phyloP scores from a whole-genome alignment of 257 asterid species.

The Ligustrum vulgare region DNA sequence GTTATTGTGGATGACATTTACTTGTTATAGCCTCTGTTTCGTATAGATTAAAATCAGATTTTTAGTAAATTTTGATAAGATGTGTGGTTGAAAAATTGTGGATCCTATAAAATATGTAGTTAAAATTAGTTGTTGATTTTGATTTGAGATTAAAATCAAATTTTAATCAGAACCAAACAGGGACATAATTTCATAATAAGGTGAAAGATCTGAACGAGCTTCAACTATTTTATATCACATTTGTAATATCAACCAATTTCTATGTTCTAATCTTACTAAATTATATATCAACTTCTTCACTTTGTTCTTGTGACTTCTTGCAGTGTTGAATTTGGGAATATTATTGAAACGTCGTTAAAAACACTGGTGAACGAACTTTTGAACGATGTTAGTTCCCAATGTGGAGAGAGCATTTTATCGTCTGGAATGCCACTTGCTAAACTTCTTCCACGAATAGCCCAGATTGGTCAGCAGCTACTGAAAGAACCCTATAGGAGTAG shows the following conservation, averaged over 20 bases:
- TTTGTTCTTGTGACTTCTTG: not conserved
- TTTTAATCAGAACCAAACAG: no score
- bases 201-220: not conserved
- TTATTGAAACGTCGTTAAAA: conserved; percentile 63
- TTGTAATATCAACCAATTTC: not conserved
- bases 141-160: no score
- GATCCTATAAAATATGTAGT: no score
- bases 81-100: no score
- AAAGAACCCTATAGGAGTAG: conserved; percentile 61
- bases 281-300: not conserved
- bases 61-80: no score
- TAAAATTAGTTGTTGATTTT: no score
- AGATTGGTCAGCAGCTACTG: conserved; percentile 53
- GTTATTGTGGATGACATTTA: no score
- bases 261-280: not conserved
- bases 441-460: conserved; percentile 74
- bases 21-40: no score
- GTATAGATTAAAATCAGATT: no score
- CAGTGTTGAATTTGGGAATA: conserved; percentile 74
- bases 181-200: not conserved
- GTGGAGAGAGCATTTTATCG: conserved; percentile 42
- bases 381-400: conserved; percentile 55
- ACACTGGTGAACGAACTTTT: conserved; percentile 48
- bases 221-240: not conserved
- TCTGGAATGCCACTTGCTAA: conserved; percentile 80